Base-by-base conservation (phyloP, 2,329 filamentous ascomycete species). In the Coniochaeta prunicola region DNA sequence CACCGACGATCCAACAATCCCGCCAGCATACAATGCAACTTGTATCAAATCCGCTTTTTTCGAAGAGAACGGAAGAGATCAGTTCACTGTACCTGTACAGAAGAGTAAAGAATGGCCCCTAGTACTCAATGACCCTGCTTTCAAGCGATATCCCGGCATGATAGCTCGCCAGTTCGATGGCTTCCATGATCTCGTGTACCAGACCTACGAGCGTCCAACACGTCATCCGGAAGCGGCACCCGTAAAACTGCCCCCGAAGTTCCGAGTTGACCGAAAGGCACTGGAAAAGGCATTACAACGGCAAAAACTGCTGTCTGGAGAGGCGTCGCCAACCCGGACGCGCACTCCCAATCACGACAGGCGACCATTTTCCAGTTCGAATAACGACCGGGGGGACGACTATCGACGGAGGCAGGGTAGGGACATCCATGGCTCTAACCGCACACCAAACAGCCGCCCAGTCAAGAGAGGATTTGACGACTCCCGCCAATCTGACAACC, bases 31-130 rank as follows among this genome's bases (percentile, higher is more conserved):
- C 65, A 71, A 77, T 62, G 72, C 76, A 13, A 71, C 70, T 21
- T 73, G 71, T 58, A 72, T 80, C 53, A 73, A 74, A 48, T 80
- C 78, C 2, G 70, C 73, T 26, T 80, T 74, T 63, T 75, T 76
- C 57, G 73, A 70, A 24, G 71, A 73, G 34, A 71, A 76, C 19
- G 77, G 80, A 59, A 60, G 72, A 19, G 71, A 74, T 31, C 74
- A 77, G 15, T 81, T 77, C 62, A 66, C 63, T n/a, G 66, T 70
- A 30, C 73, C 74, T 28, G 72, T 80, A 34, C 71, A 76, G 50
- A 71, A 74, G 36, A 72, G 73, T 1, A 64, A 68, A 17, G 68
- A 73, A 57, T 81, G 78, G 76, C 58, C 66, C 24, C 66, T 63
- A 7, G 58, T 77, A 56, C 71, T 75, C 60, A 66, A 72, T 34